phyloP scores from a whole-genome alignment of 208 protist genomes.

The Crithidia brevicula region DNA sequence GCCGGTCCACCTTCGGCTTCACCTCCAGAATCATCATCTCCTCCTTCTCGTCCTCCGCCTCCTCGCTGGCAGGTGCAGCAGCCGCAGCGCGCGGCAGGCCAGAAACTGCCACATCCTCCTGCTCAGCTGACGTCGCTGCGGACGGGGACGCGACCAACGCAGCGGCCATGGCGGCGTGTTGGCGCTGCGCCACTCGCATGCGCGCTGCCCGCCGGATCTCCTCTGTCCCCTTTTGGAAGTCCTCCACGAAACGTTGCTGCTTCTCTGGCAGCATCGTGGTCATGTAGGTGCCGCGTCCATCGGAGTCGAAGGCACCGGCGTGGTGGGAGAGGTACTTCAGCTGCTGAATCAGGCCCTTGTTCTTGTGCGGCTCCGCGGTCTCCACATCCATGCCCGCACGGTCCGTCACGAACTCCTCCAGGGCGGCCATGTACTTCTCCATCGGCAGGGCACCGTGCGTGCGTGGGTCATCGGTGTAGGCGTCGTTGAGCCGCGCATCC shows the following conservation, averaged over 20 bases:
- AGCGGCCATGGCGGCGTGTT: conserved; percentile 11
- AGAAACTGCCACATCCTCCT: too few species aligned
- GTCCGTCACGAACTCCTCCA: conserved; percentile 84
- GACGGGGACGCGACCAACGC: neutral
- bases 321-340: conserved; percentile 61
- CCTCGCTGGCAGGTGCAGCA: neutral
- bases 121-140: neutral
- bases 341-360: conserved; percentile 86
- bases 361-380: conserved; percentile 71
- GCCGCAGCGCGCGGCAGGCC: neutral
- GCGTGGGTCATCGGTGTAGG: conserved; percentile 77
- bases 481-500: conserved; percentile 71
- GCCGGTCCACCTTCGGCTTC: conserved; percentile 37
- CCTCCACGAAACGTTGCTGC: conserved; percentile 69
- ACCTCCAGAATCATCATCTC: conserved; percentile 51
- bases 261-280: conserved; percentile 76
- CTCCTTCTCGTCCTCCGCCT: conserved; percentile 45
- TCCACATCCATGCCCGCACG: conserved; percentile 70
- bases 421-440: conserved; percentile 74
- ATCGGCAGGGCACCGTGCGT: conserved; percentile 75
- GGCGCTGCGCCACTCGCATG: conserved; percentile 33
- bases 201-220: conserved; percentile 66
- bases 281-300: conserved; percentile 58
- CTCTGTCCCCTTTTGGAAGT: conserved; percentile 72
- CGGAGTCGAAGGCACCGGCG: conserved; percentile 64